Conservation (phyloP, 1,284 basidiomycete genomes). For the Coniferiporia sulphurascens region DNA sequence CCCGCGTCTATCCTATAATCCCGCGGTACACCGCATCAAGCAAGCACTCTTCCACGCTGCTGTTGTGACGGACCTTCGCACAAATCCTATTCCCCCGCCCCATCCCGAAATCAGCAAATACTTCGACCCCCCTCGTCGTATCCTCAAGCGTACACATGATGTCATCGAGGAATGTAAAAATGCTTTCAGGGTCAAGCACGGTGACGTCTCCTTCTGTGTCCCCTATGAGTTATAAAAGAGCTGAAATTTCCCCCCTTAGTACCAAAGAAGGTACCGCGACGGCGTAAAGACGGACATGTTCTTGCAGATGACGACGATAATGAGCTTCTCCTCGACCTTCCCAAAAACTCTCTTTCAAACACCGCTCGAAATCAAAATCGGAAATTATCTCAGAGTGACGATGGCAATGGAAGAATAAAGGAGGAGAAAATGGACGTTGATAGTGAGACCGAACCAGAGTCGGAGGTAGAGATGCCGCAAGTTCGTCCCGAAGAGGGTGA, state of each 20-base stretch:
- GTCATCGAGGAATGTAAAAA: slow-evolving; percentile 59
- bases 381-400: neutral
- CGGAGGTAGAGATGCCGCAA: slow-evolving; percentile 26
- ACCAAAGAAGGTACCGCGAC: slow-evolving; percentile 46
- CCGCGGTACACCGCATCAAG: slow-evolving; percentile 85
- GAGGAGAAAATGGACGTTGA: slow-evolving; percentile 26
- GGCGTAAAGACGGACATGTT: slow-evolving; percentile 55
- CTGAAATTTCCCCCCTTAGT: slow-evolving; percentile 33
- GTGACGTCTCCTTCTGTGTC: slow-evolving; percentile 29
- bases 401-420: slow-evolving; percentile 28
- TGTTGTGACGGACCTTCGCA: slow-evolving; percentile 66
- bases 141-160: slow-evolving; percentile 53
- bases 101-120: slow-evolving; percentile 83
- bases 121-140: slow-evolving; percentile 69
- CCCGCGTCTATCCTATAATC: slow-evolving; percentile 76
- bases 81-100: slow-evolving; percentile 75
- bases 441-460: slow-evolving; percentile 35
- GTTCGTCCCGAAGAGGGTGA: slow-evolving; percentile 16
- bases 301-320: slow-evolving; percentile 63
- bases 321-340: slow-evolving; percentile 54
- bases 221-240: neutral
- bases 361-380: slow-evolving; percentile 16
- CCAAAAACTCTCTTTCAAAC: slow-evolving; percentile 20
- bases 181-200: slow-evolving; percentile 71
- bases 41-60: slow-evolving; percentile 90